A percentile compares a stretch with the other conserved stretches of the same genome.
These are phyloP conservation scores for Corynascus novoguineensis DNA, from an alignment of 495 filamentous ascomycete genomes.

Conservation along the genomic window DNA sequence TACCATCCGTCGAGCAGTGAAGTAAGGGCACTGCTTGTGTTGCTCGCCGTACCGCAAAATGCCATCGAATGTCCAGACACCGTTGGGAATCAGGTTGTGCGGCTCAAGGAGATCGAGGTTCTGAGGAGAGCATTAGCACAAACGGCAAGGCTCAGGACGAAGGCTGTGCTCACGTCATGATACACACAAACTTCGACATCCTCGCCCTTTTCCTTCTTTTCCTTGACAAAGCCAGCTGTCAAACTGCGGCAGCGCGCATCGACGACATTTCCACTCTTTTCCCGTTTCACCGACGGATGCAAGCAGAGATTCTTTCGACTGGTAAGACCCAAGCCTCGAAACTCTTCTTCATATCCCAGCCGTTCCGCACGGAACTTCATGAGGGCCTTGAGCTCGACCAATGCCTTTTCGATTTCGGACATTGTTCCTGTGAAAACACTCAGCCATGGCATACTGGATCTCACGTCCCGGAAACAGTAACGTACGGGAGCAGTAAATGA, in stretches of 20 bases:
- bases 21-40: conserved; percentile 96
- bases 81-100: conserved; percentile 85
- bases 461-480: not conserved
- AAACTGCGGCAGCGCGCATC: conserved; percentile 92
- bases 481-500: conserved; percentile 96
- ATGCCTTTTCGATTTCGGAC: conserved; percentile 93
- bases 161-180: conserved; percentile 63
- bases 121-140: conserved; percentile 34
- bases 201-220: conserved; percentile 92
- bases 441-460: not conserved
- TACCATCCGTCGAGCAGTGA: conserved; percentile 91
- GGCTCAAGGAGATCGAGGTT: conserved; percentile 94
- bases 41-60: conserved; percentile 83
- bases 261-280: conserved; percentile 90
- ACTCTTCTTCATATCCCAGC: conserved; percentile 84
- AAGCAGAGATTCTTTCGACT: conserved; percentile 97
- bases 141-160: not conserved
- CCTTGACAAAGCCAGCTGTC: conserved; percentile 93
- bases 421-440: conserved; percentile 52
- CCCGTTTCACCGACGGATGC: conserved; percentile 88
- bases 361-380: conserved; percentile 92
- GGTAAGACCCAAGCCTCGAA: conserved; percentile 83
- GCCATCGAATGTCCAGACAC: conserved; percentile 93
- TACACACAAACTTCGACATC: conserved; percentile 92
- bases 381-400: conserved; percentile 82